phyloP scores from a whole-genome alignment of 306 rosid genomes.

The Corylus heterophylla region DNA sequence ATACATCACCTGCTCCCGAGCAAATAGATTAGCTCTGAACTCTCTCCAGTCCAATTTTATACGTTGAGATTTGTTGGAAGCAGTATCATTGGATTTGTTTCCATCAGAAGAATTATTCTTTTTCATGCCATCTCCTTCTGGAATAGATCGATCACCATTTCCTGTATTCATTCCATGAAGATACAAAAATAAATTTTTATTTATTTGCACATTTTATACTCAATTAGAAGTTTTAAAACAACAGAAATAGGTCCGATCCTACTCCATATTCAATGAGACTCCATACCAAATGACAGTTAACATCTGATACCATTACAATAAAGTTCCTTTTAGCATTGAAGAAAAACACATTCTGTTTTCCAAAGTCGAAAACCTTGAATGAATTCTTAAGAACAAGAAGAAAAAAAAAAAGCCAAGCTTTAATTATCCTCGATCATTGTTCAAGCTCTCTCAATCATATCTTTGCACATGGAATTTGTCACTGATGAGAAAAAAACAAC shows the following conservation, averaged over 20 bases:
- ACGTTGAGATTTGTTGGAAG: slow-evolving; percentile 50
- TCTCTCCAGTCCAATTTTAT: slow-evolving; percentile 82
- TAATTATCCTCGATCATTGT: background rate
- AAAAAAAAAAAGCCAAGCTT: background rate
- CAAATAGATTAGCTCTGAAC: slow-evolving; percentile 83
- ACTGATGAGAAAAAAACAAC: background rate
- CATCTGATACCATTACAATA: background rate
- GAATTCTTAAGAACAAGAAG: background rate
- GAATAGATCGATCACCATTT: slow-evolving; percentile 67
- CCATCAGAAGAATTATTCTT: slow-evolving; percentile 57
- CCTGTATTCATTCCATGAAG: slow-evolving; percentile 44
- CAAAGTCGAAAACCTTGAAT: background rate
- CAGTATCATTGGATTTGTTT: slow-evolving; percentile 41
- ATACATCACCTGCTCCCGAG: slow-evolving; percentile 73
- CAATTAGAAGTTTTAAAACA: background rate
- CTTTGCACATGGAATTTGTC: background rate
- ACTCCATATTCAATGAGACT: background rate
- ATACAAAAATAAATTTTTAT: slow-evolving; percentile 1
- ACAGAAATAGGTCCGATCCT: background rate
- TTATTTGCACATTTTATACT: background rate
- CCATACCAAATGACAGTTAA: background rate
- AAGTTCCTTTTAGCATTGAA: background rate
- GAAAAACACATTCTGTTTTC: background rate
- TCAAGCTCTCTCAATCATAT: background rate
- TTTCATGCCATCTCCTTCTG: slow-evolving; percentile 72